Evolutionary conservation across 129 eudicot genomes (phyloP), one percentile per base, ranked within the genome.

Genomic region (Oenanthe sinensis): DNA sequence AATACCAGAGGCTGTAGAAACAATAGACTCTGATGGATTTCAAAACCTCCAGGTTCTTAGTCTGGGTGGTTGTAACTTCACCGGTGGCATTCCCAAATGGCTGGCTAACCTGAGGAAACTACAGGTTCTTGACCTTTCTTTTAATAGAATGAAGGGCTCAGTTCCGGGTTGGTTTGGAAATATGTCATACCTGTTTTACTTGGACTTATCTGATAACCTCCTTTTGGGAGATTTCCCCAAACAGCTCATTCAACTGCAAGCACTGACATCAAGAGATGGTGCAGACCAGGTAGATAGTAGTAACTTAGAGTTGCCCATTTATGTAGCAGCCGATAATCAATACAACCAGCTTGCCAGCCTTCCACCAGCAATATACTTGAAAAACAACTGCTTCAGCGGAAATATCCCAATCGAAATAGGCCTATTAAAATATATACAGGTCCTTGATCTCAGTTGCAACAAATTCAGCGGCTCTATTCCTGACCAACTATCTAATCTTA

Each of bases 251-350:
- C 24, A 45, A 44, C 78, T 91, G 40, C 84, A 80, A 68, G 85
- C 84, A 46, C 81, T 91, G 77, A 79, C 79, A 65, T 78, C 82
- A 2, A 84, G 84, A 79, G 81, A 87, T 75, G 76, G 44, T 28
- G 85, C 85, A 10, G 78, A 87, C 77, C 75, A 80, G 49, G 71
- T 85, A 47, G 81, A 84, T 48, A 60, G 75, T 75, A 85, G 87
- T 75, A 83, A 82, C 81, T 81, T 91, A n/a, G 93, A 87, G 80
- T 85, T 91, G 62, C 96, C 96, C 17, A 92, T 91, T 37, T 91
- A 83, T 79, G 86, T 91, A 76, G 83, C 79, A 74, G 91, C 96
- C 3, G 81, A 88, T 83, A 88, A 91, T 30, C 96, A 91, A 74
- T 91, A 91, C 81, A 88, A 84, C 78, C 93, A 88, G 84, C 90